Base-by-base conservation (phyloP, 768 basidiomycete species). In the Phylloporus sp. region DNA sequence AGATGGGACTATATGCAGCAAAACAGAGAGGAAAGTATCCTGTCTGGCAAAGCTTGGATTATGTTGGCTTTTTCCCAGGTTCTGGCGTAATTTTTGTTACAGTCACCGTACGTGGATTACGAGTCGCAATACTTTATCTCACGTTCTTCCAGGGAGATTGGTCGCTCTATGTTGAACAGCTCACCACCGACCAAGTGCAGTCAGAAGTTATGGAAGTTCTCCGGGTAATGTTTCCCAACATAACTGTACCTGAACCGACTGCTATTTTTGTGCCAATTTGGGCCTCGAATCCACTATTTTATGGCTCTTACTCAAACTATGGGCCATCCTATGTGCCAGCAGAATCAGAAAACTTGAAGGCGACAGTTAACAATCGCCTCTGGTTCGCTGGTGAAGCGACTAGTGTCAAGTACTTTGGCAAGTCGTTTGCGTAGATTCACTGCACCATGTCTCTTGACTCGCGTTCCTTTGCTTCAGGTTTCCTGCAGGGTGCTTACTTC, bases 331-430 rank as follows among this genome's bases (percentile, higher is more conserved):
- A 84, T 55, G 64, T 79, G 11, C 73, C 72, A 15, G 69, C 65
- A 9, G 80, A 84, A 47, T 73, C 80, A n/a, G 68, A 76, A 24
- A 83, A 85, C 58, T 58, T 85, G 42, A 73, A 78, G 50, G 79
- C 80, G 6, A 81, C 79, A 20, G 70, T 85, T 16, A 69, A 68
- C 5, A 55, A 66, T 31, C 70, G 73, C 9, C 70, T 86, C 16
- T 85, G 79, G 74, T 86, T 85, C 55, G 77, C 82, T 0, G 84
- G 83, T 4, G 84, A 86, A 61, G 81, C 77, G 8, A 84, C 78
- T 11, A 83, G 77, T 49, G 63, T 72, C 44, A 72, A 78, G 54
- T 80, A 81, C 67, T 85, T 75, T 55, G 84, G 84, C 81, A 41
- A 34, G 77, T 70, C n/a, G 16, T 43, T n/a, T 28, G 18, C 55